phyloP scores from a whole-genome alignment of 768 basidiomycete species.

The Chalciporus sphaerocephalus region DNA sequence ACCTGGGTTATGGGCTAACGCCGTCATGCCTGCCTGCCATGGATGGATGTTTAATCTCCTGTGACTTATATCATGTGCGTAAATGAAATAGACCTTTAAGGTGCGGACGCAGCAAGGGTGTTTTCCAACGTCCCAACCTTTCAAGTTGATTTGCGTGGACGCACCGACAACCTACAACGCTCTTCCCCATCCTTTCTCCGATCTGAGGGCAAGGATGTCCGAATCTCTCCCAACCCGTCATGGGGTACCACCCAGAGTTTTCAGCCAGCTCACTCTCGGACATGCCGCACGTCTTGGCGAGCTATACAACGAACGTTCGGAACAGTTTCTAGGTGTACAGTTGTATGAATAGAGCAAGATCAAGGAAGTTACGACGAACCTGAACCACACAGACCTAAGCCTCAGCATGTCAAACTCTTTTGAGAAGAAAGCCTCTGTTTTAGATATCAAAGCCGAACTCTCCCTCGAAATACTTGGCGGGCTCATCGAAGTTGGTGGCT shows the following conservation, averaged over 20 bases:
- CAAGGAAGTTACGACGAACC: background rate
- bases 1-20: too few relatives aligned
- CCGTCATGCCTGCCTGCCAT: too few relatives aligned
- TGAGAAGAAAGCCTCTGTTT: background rate
- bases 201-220: background rate
- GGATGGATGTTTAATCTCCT: too few relatives aligned
- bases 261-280: background rate
- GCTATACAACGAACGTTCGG: constrained; percentile 1
- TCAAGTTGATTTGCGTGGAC: too few relatives aligned
- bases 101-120: too few relatives aligned
- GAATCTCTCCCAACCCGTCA: too few relatives aligned
- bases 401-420: background rate
- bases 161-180: too few relatives aligned
- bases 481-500: background rate
- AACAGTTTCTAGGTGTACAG: background rate
- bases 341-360: background rate
- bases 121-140: too few relatives aligned
- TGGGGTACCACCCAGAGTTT: too few relatives aligned
- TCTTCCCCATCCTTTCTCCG: too few relatives aligned
- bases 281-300: background rate
- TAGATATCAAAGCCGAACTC: background rate
- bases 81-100: too few relatives aligned
- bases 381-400: background rate
- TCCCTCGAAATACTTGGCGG: constrained; percentile 1
- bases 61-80: too few relatives aligned